phyloP scores from a whole-genome alignment of 2,329 filamentous ascomycete genomes.

The Sclerotinia glacialis region DNA sequence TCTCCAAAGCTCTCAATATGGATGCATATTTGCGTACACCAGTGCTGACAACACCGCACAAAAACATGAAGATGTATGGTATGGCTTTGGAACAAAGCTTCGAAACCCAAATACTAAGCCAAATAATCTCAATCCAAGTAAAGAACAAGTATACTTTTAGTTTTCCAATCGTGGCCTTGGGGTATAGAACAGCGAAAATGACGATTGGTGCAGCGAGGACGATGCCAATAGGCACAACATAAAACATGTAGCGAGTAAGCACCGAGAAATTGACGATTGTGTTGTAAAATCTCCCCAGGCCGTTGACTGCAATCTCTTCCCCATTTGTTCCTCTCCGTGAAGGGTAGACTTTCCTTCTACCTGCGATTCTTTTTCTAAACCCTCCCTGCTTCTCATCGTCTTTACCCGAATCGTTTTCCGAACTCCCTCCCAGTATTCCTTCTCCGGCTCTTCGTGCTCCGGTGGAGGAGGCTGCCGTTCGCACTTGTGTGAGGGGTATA shows the following conservation, averaged over 20 bases:
- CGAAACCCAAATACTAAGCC: conserved; percentile 64
- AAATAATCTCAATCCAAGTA: conserved; percentile 66
- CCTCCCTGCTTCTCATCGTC: conserved; percentile 36
- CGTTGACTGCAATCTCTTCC: conserved; percentile 58
- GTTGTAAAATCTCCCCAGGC: conserved; percentile 63
- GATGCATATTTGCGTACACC: conserved; percentile 69
- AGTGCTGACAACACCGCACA: conserved; percentile 65
- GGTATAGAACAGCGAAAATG: conserved; percentile 40
- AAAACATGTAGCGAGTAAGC: conserved; percentile 64
- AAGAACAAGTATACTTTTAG: conserved; percentile 60
- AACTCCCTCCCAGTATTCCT: conserved; percentile 30
- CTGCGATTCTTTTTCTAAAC: conserved; percentile 33
- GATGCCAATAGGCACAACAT: conserved; percentile 61
- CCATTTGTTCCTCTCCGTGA: conserved; percentile 46
- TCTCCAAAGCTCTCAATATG: conserved; percentile 61
- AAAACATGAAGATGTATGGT: conserved; percentile 64
- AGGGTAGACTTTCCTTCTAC: conserved; percentile 49
- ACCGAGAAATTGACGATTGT: conserved; percentile 63
- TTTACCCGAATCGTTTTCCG: conserved; percentile 15
- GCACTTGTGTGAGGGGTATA: conserved; percentile 56
- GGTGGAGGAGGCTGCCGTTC: conserved; percentile 54
- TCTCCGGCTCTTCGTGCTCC: conserved; percentile 51
- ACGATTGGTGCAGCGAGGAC: conserved; percentile 62
- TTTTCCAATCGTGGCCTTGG: conserved; percentile 38
- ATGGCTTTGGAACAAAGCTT: conserved; percentile 62